Percentiles rank a stretch among this genome's conserved stretches.
Conservation (phyloP, 2,329 filamentous ascomycete species). For the Colletotrichum sp. region DNA sequence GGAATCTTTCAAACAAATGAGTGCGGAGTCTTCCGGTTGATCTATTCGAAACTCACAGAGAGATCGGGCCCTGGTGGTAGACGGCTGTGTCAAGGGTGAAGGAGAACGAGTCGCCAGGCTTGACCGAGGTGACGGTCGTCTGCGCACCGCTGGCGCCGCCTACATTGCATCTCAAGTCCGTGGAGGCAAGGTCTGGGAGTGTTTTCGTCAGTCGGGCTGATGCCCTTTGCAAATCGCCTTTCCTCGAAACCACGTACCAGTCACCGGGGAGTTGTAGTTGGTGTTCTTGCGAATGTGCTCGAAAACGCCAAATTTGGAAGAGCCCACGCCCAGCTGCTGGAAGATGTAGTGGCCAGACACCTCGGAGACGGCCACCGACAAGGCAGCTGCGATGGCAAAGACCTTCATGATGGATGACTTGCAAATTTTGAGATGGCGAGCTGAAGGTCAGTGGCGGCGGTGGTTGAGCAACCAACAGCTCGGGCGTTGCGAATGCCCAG, state of each 20-base stretch:
- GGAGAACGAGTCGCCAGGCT: slow-evolving; percentile 38
- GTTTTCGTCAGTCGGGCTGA: not conserved
- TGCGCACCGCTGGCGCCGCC: slow-evolving; percentile 32
- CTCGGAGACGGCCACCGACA: slow-evolving; percentile 1
- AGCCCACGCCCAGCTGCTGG: slow-evolving; percentile 30
- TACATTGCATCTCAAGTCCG: slow-evolving; percentile 43
- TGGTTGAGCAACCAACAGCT: not conserved
- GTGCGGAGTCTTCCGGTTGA: not conserved
- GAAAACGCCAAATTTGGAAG: slow-evolving; percentile 28
- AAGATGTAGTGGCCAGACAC: slow-evolving; percentile 33
- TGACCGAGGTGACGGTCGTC: slow-evolving; percentile 35
- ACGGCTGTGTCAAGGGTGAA: slow-evolving; percentile 42
- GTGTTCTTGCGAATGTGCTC: slow-evolving; percentile 40
- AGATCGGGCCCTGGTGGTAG: slow-evolving; percentile 44
- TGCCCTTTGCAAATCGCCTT: not conserved
- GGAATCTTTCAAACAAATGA: slow-evolving; percentile 30
- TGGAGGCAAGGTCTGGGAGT: slow-evolving; percentile 35
- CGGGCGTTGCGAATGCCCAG: not conserved
- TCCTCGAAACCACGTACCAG: slow-evolving; percentile 15
- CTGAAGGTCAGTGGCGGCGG: not conserved
- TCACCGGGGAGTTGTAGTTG: slow-evolving; percentile 41
- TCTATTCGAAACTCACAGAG: slow-evolving; percentile 30
- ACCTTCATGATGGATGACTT: slow-evolving; percentile 9
- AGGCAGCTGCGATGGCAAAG: not conserved
- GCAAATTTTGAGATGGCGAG: not conserved